A percentile compares a stretch with the other conserved stretches of the same genome.
Conservation (phyloP, 2,329 filamentous ascomycete species). For the Cladosporium phlei region DNA sequence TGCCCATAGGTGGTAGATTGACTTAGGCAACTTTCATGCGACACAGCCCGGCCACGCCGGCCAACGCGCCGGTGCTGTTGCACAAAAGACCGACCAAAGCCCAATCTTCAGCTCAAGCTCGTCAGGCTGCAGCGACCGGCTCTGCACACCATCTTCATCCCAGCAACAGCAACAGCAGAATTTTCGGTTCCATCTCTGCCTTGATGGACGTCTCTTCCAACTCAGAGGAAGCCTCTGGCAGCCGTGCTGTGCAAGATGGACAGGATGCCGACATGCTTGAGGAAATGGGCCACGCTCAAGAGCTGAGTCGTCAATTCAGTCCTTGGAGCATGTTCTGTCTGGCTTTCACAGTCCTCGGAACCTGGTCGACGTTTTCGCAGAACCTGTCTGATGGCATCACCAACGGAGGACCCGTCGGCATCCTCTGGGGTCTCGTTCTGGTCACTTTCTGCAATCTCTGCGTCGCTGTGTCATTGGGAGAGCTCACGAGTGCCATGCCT, state of each 20-base stretch:
- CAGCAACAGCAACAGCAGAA: constrained; percentile 1
- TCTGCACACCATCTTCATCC: too few relatives aligned
- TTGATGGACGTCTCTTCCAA: constrained; percentile 5
- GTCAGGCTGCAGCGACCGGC: too few relatives aligned
- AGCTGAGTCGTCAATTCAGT: constrained; percentile 46
- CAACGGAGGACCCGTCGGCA: constrained; percentile 51
- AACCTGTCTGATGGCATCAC: constrained; percentile 48
- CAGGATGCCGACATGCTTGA: constrained; percentile 39
- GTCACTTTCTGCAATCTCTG: constrained; percentile 48
- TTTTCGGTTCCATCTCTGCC: not conserved
- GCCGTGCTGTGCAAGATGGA: constrained; percentile 1
- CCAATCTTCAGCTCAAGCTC: not conserved
- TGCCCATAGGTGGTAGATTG: not conserved
- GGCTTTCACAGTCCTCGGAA: constrained; percentile 54
- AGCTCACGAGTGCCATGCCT: constrained; percentile 56
- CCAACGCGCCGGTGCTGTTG: constrained; percentile 1
- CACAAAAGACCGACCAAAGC: constrained; percentile 6
- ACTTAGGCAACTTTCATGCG: not conserved
- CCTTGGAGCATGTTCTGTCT: constrained; percentile 55
- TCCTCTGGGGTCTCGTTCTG: constrained; percentile 53
- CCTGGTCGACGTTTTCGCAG: constrained; percentile 56
- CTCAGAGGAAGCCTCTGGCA: not conserved
- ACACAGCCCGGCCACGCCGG: constrained; percentile 7
- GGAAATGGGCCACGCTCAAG: constrained; percentile 41
- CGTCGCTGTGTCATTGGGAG: constrained; percentile 52